Percentiles rank a stretch among this genome's conserved stretches.
Evolutionary conservation across 75 land plant species (phyloP).

Genomic region (Gnetum montanum): DNA sequence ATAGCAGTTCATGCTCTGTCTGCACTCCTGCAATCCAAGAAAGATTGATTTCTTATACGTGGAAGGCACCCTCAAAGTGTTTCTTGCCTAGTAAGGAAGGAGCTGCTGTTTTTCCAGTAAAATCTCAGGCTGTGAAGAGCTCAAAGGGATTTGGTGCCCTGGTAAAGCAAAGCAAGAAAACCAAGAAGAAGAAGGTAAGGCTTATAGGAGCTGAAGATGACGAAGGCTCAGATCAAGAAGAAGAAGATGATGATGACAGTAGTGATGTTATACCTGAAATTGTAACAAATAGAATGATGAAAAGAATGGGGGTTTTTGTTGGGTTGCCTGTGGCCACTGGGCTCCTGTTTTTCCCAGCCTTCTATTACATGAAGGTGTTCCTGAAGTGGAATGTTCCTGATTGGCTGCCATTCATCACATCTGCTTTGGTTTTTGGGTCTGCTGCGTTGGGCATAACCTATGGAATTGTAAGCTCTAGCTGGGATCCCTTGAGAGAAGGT

Average conservation of each 20-base stretch:
- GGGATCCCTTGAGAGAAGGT: constrained; percentile 61
- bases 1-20: too few relatives aligned
- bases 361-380: constrained; percentile 36
- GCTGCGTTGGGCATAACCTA: constrained; percentile 69
- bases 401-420: constrained; percentile 68
- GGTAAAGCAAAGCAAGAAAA: background rate
- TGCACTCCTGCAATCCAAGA: too few relatives aligned
- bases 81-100: too few relatives aligned
- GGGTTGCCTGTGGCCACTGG: constrained; percentile 54
- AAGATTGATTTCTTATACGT: too few relatives aligned
- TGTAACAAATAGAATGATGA: constrained; percentile 63
- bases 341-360: constrained; percentile 25
- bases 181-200: background rate
- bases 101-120: too few relatives aligned
- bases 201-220: constrained; percentile 3
- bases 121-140: background rate
- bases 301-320: constrained; percentile 39
- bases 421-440: constrained; percentile 45
- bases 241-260: constrained; percentile 39
- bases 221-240: constrained; percentile 12
- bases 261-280: constrained; percentile 60
- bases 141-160: constrained; percentile 3
- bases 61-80: too few relatives aligned
- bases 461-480: constrained; percentile 70
- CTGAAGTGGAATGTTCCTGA: constrained; percentile 52